Percentiles rank a stretch among this genome's conserved stretches.
These are phyloP conservation scores for Candida gorgasii DNA, from an alignment of 805 yeast species.

Conservation along the genomic window DNA sequence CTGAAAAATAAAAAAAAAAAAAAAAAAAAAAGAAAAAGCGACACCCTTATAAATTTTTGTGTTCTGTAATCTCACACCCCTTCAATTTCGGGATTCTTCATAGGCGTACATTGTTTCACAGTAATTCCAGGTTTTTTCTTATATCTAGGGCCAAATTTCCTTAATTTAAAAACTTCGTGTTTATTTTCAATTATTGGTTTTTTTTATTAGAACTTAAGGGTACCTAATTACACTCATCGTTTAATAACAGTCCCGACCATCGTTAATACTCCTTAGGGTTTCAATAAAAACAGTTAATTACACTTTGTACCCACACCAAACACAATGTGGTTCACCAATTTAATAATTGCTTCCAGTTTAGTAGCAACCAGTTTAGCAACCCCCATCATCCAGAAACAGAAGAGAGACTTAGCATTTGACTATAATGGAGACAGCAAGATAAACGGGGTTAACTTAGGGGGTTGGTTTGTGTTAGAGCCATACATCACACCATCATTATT, in stretches of 20 bases:
- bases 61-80: background rate
- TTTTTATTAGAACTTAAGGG: background rate
- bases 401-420: conserved; percentile 24
- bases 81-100: background rate
- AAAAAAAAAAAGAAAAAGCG: background rate
- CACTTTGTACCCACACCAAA: background rate
- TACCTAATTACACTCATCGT: too few relatives aligned
- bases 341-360: background rate
- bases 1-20: background rate
- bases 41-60: conserved; percentile 1
- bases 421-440: conserved; percentile 35
- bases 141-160: background rate
- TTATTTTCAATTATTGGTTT: background rate
- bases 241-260: background rate
- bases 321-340: background rate
- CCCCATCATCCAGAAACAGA: conserved; percentile 1
- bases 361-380: background rate
- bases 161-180: background rate
- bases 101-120: background rate
- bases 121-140: conserved; percentile 5
- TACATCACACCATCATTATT: conserved; percentile 82
- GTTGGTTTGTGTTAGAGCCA: conserved; percentile 89
- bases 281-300: background rate
- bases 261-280: background rate
- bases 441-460: conserved; percentile 81